These are phyloP conservation scores for Camellia granthamiana DNA, from an alignment of 148 eudicot species.

Conservation along the genomic window DNA sequence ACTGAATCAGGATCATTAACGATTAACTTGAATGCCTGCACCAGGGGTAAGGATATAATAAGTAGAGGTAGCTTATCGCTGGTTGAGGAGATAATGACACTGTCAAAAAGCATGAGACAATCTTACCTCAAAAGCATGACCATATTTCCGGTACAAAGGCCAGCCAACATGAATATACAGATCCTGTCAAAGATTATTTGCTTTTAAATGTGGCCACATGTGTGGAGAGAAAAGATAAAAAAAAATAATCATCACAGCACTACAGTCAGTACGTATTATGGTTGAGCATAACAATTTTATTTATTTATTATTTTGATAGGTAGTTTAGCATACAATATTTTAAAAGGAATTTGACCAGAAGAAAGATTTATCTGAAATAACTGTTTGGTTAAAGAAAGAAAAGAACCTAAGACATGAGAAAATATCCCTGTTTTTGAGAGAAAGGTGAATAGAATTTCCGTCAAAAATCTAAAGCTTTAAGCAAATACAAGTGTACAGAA, in stretches of 20 bases:
- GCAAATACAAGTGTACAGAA: neutral
- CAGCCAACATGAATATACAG: conserved; percentile 84
- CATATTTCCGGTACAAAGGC: conserved; percentile 92
- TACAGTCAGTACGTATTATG: neutral
- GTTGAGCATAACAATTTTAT: neutral
- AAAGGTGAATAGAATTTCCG: neutral
- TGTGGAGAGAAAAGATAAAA: conserved; percentile 13
- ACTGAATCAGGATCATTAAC: conserved; percentile 89
- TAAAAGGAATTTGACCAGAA: neutral
- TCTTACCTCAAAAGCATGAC: conserved; percentile 94
- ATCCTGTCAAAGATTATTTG: conserved; percentile 51
- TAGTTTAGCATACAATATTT: neutral
- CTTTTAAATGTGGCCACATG: conserved; percentile 1
- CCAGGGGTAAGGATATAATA: neutral
- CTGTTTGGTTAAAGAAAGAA: neutral
- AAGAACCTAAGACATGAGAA: neutral
- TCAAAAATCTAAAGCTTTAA: neutral
- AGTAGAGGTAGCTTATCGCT: neutral
- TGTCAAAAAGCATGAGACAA: neutral
- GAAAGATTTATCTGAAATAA: neutral
- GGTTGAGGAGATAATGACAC: neutral
- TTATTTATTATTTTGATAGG: neutral
- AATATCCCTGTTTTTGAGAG: neutral
- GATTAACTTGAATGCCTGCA: conserved; percentile 77
- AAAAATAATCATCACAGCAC: conserved; percentile 7